Evolutionary conservation across 1,284 basidiomycete species (phyloP), one percentile per base, ranked within the genome.

Genomic region (Apiotrichum akiyoshidainum): DNA sequence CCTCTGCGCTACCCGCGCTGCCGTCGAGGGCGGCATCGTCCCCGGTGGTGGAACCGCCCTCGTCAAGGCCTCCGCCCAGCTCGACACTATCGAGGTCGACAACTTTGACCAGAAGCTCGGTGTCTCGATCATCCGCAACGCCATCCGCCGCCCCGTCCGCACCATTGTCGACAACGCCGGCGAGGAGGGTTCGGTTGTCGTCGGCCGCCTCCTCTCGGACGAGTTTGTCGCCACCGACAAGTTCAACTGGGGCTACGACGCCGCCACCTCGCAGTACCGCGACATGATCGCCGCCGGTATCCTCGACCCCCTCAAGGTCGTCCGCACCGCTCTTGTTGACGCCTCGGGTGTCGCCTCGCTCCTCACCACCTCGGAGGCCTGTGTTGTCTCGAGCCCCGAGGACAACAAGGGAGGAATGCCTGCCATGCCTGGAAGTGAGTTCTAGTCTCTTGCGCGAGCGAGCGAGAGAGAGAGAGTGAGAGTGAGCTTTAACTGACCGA

Each of bases 61-160:
- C 46, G 68, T 78, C 69, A 96, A 95, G 81, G 93, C 94, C 2
- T 89, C 88, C 31, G 82, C 90, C 44, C 83, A 88, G 56, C 86
- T 98, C 58, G 86, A 89, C 73, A 82, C 83, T 50, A 86, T 97
- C 68, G 78, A 84, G 46, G 90, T 90, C 5, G 81, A 82, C 78
- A 98, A 98, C 90, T 98, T 98, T 77, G 95, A 99, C 82, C 94
- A 98, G 77, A 88, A 93, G 75, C 88, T 98, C 57, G 95, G 95
- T 74, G 90, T 99, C 44, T 85, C 86, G 60, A 97, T 98, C 79
- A 92, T 98, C 79, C 86, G 87, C 57, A 86, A 89, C 26, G 94
- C 94, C 26, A 81, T 99, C 58, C 87, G 87, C 42, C 84, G 87
- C 65, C 91, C 91, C 12, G 84, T 89, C 19, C 88, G 92, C 59